Evolutionary conservation across 345 rosid genomes (phyloP).

Genomic region (Pelargonium nanum): DNA sequence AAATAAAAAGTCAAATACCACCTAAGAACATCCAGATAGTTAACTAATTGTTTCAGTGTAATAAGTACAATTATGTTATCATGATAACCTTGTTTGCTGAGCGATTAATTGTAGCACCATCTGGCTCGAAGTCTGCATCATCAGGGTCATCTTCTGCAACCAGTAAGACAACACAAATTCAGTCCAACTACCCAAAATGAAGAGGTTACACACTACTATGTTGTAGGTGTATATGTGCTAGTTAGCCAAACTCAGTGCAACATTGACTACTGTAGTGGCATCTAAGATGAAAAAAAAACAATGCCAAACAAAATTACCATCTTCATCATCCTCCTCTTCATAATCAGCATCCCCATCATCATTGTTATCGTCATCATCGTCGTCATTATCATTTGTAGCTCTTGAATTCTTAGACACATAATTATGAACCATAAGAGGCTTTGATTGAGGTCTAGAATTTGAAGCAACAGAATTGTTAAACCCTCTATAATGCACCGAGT

Average conservation of each 20-base stretch:
- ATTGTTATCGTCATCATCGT: slow-evolving; percentile 26
- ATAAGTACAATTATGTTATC: not conserved
- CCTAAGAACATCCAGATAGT: not conserved
- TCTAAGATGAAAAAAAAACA: not conserved
- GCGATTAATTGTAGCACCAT: slow-evolving; percentile 33
- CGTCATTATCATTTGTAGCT: slow-evolving; percentile 25
- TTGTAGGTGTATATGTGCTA: not conserved
- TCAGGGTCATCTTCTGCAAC: slow-evolving; percentile 93
- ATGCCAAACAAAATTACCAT: slow-evolving; percentile 43
- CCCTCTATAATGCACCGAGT: slow-evolving; percentile 49
- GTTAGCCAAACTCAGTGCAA: not conserved
- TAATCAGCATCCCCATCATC: slow-evolving; percentile 63
- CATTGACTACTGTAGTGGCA: not conserved
- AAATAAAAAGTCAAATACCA: not conserved
- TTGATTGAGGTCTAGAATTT: slow-evolving; percentile 43
- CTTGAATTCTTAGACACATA: slow-evolving; percentile 48
- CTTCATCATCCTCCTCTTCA: slow-evolving; percentile 76
- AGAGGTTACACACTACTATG: slow-evolving; percentile 7
- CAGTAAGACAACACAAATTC: slow-evolving; percentile 19
- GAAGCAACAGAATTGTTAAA: slow-evolving; percentile 38
- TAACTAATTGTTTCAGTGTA: not conserved
- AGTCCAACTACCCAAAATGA: slow-evolving; percentile 5
- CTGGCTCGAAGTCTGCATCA: slow-evolving; percentile 95
- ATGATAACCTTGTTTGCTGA: slow-evolving; percentile 48
- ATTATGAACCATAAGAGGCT: slow-evolving; percentile 26